Base-by-base conservation (phyloP, 1,284 basidiomycete species). In the Fistulinella cinereoalba region DNA sequence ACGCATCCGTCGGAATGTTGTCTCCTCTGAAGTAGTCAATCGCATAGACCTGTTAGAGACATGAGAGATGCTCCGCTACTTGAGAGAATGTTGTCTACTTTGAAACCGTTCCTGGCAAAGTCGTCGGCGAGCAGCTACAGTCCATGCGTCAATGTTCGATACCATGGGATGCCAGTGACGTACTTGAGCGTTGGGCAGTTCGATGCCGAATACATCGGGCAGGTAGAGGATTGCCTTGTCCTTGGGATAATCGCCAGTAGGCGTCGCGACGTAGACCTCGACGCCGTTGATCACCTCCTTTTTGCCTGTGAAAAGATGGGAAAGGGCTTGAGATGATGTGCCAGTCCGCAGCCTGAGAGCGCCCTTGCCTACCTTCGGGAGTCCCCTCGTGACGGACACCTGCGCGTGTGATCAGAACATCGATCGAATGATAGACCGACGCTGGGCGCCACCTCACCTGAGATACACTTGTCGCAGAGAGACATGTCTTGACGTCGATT, bases 51-150 rank as follows among this genome's bases (percentile, higher is more conserved):
- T 57, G 77, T 71, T 64, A 86, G 82, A 75, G 15, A 9, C 4
- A 19, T n/a, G n/a, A n/a, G n/a, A n/a, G n/a, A n/a, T n/a, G n/a
- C n/a, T n/a, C n/a, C n/a, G n/a, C n/a, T n/a, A n/a, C n/a, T n/a
- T 9, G n/a, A 23, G 37, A 13, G n/a, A 22, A 28, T 29, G 15
- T 21, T 28, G 33, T 60, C 25, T 49, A 79, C 79, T 65, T 80
- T 80, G 73, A 79, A 85, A 11, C 87, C 88, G 53, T 86, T 84
- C 23, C 70, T 71, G 15, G 88, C 86, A 66, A 83, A 90, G 58
- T 80, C 82, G 57, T 92, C 89, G 12, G 74, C 79, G 27, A 86
- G 68, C 24, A 85, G 71, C 81, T 85, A 57, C 6, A 12, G 21
- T 1, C 6, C 27, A 28, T 7, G 2, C 2, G 25, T 50, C 32